Evolutionary conservation across 1,139 yeast genomes (phyloP).

Genomic region (Pichia norvegensis): DNA sequence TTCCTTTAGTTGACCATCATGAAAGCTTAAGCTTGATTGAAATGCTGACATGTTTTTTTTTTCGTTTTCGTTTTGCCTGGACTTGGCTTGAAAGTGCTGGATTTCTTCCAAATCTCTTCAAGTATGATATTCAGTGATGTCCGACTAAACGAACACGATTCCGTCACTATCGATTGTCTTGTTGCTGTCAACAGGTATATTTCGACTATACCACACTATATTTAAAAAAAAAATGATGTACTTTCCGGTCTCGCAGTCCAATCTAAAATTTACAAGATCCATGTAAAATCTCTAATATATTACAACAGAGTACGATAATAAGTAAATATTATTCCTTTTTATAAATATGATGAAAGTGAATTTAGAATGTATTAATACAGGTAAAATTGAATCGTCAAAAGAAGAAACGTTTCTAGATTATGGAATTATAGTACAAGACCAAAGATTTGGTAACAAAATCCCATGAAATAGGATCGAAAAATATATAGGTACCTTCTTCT

Average conservation of each 20-base stretch:
- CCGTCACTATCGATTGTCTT: too few relatives aligned
- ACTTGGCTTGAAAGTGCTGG: background rate
- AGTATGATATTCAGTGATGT: background rate
- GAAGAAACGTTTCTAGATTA: slow-evolving; percentile 19
- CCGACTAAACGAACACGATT: too few relatives aligned
- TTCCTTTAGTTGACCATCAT: background rate
- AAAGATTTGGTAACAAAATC: slow-evolving; percentile 84
- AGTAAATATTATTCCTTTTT: too few relatives aligned
- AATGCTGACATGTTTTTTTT: background rate
- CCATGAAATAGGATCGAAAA: slow-evolving; percentile 96
- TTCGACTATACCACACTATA: too few relatives aligned
- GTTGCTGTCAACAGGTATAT: too few relatives aligned
- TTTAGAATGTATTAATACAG: background rate
- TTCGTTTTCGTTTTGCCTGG: background rate
- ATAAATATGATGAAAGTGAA: too few relatives aligned
- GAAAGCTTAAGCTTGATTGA: background rate
- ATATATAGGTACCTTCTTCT: slow-evolving; percentile 91
- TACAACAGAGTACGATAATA: too few relatives aligned
- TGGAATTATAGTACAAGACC: slow-evolving; percentile 55
- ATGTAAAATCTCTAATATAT: too few relatives aligned
- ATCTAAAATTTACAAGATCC: too few relatives aligned
- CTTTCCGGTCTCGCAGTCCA: too few relatives aligned
- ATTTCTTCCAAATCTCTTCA: background rate
- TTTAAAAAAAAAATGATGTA: too few relatives aligned
- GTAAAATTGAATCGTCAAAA: background rate